Conservation (phyloP, 371 early-diverging fungal genomes). For the Dinochytrium kinnereticum region DNA sequence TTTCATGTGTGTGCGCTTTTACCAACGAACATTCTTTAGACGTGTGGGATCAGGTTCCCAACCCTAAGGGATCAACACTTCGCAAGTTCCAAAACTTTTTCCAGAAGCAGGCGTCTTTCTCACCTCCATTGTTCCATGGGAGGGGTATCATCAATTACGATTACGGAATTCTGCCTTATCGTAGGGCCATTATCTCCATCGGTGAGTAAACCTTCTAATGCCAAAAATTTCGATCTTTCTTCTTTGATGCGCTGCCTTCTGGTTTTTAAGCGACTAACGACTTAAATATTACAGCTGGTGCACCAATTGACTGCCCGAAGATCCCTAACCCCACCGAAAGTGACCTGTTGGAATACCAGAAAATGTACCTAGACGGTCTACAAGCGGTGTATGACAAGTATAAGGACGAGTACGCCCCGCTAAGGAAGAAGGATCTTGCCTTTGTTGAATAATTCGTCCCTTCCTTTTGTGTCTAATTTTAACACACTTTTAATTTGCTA, state of each 20-base stretch:
- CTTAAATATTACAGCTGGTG: constrained; percentile 38
- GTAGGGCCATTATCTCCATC: constrained; percentile 46
- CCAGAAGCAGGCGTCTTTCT: constrained; percentile 39
- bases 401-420: constrained; percentile 50
- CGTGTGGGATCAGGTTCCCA: constrained; percentile 54
- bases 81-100: constrained; percentile 42
- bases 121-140: constrained; percentile 52
- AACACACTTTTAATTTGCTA: background rate
- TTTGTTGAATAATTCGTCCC: constrained; percentile 33
- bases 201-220: constrained; percentile 26
- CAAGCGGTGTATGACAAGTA: constrained; percentile 48
- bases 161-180: constrained; percentile 46
- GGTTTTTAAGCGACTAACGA: too few species aligned
- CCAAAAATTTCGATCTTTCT: background rate
- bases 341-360: constrained; percentile 41
- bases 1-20: too few species aligned
- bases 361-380: constrained; percentile 52
- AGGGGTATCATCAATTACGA: constrained; percentile 47
- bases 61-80: constrained; percentile 46
- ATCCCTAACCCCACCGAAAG: constrained; percentile 42
- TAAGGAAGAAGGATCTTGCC: constrained; percentile 34
- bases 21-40: too few species aligned
- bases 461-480: background rate
- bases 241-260: background rate
- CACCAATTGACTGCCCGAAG: constrained; percentile 50